A percentile compares a stretch with the other conserved stretches of the same genome.
Conservation (phyloP, 2,329 filamentous ascomycete species). For the Fusarium austroafricanum region DNA sequence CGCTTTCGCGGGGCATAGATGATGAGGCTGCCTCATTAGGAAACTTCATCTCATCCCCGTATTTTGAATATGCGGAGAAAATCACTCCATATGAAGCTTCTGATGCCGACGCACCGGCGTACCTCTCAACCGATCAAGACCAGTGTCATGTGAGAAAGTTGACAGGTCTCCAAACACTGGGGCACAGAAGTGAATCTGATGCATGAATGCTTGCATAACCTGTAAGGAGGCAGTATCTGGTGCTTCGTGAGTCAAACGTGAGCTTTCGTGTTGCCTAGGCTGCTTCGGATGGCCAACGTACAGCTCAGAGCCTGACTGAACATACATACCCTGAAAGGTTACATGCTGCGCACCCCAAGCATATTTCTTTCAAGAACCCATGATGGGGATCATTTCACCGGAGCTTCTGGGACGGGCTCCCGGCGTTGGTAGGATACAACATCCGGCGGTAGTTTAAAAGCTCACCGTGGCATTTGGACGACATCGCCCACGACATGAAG, state of each 20-base stretch:
- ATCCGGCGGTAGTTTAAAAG: constrained; percentile 1
- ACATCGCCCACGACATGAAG: neutral
- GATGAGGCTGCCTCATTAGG: constrained; percentile 11
- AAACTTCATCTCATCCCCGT: constrained; percentile 28
- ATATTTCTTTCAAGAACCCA: neutral
- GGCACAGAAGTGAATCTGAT: constrained; percentile 12
- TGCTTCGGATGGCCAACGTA: neutral
- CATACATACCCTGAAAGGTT: neutral
- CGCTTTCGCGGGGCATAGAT: constrained; percentile 6
- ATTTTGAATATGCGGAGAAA: constrained; percentile 16
- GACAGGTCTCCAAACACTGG: constrained; percentile 14
- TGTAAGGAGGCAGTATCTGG: constrained; percentile 8
- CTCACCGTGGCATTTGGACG: constrained; percentile 1
- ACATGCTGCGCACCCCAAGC: constrained; percentile 6
- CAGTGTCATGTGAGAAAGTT: constrained; percentile 24
- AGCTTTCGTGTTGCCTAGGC: constrained; percentile 12
- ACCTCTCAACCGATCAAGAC: constrained; percentile 16
- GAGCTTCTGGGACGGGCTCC: constrained; percentile 2
- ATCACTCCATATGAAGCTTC: constrained; percentile 22
- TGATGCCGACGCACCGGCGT: constrained; percentile 18
- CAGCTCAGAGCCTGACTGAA: neutral
- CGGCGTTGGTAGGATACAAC: neutral
- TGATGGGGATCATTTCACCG: neutral
- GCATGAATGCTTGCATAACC: constrained; percentile 12
- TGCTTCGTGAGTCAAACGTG: constrained; percentile 4